Base-by-base conservation (phyloP, 1,284 basidiomycete genomes). In the Mycena sp. region DNA sequence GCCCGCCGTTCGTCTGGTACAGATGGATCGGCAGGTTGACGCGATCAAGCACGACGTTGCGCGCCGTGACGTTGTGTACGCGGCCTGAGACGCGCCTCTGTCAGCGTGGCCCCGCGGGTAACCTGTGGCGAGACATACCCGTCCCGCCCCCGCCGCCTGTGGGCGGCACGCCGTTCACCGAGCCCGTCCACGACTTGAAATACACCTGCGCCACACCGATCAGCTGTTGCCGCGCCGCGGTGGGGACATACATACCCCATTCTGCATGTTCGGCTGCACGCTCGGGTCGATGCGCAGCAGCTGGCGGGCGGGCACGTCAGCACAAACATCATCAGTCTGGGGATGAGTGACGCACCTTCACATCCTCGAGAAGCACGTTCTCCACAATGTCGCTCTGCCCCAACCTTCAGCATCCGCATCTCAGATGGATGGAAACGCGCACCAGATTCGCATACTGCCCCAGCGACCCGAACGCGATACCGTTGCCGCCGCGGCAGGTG, bases 391-490 rank as follows among this genome's bases (percentile, higher is more conserved):
- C 55, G 10, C 35, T 63, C 61, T 63, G 7, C 26, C 48, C 17
- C 19, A 5, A 16, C n/a, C 16, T n/a, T 52, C 86, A 86, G 71
- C 85, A 17, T 28, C 37, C 11, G 35, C 30, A 67, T 86, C 83
- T 2, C 76, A 79, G 61, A 37, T 19, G 32, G 17, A 56, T 7
- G 19, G 23, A 5, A n/a, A 53, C 3, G 5, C 80, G 63, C 57
- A 87, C 85, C 67, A 87, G 67, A 65, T 86, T 80, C 4, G 75
- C 74, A 69, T 89, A 89, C 71, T 89, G 87, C 2, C 85, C 87
- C 46, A 88, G 75, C 5, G 85, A 88, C n/a, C 87, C 87, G 69
- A 89, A 85, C 1, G 87, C 86, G 46, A 89, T 81, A 4, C 87
- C 87, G 60, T 86, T 88, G 19, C 87, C 87, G 19, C 63, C 63